phyloP scores from a whole-genome alignment of 257 asterid genomes.

The Scutellaria barbata region DNA sequence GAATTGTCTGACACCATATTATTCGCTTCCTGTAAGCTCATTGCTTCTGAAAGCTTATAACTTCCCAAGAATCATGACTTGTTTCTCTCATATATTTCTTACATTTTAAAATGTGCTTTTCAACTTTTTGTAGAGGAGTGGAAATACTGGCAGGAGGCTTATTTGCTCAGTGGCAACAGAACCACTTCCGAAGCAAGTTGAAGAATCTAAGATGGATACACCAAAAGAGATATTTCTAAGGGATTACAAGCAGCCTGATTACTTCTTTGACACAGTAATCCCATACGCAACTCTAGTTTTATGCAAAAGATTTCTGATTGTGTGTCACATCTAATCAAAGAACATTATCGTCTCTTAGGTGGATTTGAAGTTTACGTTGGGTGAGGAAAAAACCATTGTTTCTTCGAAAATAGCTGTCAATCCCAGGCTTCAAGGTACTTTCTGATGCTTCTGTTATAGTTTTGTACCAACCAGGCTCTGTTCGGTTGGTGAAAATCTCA shows the following conservation, averaged over 20 bases:
- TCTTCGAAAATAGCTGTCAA: conserved; percentile 65
- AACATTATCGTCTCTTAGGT: conserved; percentile 52
- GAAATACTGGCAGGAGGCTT: conserved; percentile 47
- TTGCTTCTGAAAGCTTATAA: neutral
- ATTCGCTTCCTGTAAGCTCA: conserved; percentile 57
- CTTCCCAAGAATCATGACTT: neutral
- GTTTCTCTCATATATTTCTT: neutral
- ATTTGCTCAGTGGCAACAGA: conserved; percentile 90
- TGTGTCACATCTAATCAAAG: conserved; percentile 25
- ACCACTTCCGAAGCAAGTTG: conserved; percentile 58
- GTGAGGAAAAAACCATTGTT: conserved; percentile 83
- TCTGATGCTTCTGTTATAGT: conserved; percentile 9
- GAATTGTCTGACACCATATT: conserved; percentile 40
- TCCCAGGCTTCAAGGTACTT: conserved; percentile 89
- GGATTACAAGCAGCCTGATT: conserved; percentile 93
- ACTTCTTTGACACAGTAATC: conserved; percentile 77
- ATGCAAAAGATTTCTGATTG: conserved; percentile 1
- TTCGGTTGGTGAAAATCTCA: conserved; percentile 4
- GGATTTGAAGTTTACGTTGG: conserved; percentile 80
- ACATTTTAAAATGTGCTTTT: conserved; percentile 30
- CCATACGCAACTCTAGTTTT: neutral
- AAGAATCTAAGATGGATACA: conserved; percentile 72
- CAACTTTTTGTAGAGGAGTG: conserved; percentile 41
- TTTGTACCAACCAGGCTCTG: neutral
- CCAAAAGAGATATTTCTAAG: conserved; percentile 89